Conservation (phyloP, 208 protist species). For the Wallacemonas collosoma region DNA sequence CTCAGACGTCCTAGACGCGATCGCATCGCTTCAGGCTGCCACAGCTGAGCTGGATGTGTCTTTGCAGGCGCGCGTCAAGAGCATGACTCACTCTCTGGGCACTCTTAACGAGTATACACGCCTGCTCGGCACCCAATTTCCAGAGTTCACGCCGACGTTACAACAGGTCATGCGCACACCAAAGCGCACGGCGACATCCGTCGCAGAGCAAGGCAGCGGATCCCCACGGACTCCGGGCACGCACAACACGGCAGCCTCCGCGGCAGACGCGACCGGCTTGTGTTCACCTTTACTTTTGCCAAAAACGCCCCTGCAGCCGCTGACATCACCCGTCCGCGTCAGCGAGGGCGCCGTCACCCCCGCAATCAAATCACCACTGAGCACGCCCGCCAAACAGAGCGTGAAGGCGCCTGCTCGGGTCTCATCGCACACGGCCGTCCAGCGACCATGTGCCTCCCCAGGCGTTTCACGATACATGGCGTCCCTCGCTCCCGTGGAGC, state of each 20-base stretch:
- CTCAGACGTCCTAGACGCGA: conserved; percentile 19
- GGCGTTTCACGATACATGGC: conserved; percentile 20
- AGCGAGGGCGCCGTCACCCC: background rate
- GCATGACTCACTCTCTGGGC: background rate
- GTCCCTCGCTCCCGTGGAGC: background rate
- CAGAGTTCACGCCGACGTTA: conserved; percentile 4
- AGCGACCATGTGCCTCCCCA: conserved; percentile 6
- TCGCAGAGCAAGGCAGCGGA: background rate
- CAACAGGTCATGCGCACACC: conserved; percentile 3
- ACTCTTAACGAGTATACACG: background rate
- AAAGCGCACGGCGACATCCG: background rate
- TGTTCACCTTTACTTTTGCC: conserved; percentile 6
- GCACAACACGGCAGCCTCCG: background rate
- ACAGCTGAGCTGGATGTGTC: background rate
- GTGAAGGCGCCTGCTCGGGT: background rate
- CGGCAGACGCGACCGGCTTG: background rate
- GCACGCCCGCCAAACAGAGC: background rate
- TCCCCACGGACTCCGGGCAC: conserved; percentile 2
- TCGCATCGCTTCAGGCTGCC: conserved; percentile 22
- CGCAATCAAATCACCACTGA: background rate
- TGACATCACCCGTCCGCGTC: background rate
- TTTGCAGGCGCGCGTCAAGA: background rate
- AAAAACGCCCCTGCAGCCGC: background rate
- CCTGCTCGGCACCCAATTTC: background rate
- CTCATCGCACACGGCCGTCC: background rate